Evolutionary conservation across 139 green algal genomes (phyloP), one percentile per base, ranked within the genome.

Genomic region (Volvox africanus): DNA sequence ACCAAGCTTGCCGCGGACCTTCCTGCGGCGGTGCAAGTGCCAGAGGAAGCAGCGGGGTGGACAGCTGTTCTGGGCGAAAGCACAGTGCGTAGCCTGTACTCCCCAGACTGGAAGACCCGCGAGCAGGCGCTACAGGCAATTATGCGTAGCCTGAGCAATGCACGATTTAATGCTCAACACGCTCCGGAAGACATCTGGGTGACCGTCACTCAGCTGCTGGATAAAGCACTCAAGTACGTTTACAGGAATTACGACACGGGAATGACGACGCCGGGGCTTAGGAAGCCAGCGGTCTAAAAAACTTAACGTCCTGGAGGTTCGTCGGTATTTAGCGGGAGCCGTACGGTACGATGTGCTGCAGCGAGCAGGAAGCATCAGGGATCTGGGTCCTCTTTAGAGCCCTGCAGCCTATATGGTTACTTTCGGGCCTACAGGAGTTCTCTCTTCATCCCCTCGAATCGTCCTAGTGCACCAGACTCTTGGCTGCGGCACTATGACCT

Each of bases 51-150:
- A 1, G 37, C 26, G 9, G 28, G n/a, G 0, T 92, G 87, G 87
- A 75, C 67, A 1, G 32, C 76, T 1, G 87, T 92, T 17, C 84
- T 91, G 61, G 86, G 86, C 6, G 91, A 93, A 30, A 82, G 33
- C 32, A 79, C 62, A 3, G 82, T 93, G 11, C 91, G 86, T n/a
- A 88, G 69, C 79, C 28, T 91, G 20, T 35, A 89, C 79, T 83
- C 65, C 0, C 61, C 78, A 19, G 86, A 93, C 79, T 93, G 91
- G 91, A 93, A 93, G 79, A 89, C 88, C 21, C 78, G 91, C 35
- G 86, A 93, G 79, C 67, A 91, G 20, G 81, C 83, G 32, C 65
- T 93, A n/a, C 67, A 78, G 19, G 85, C 86, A 3, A 75, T 93
- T 5, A 61, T 50, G 77, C 78, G 91, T 21, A 67, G 18, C 50